phyloP scores from a whole-genome alignment of 139 green algal species.

The Deuterostichococcus epilithicus region DNA sequence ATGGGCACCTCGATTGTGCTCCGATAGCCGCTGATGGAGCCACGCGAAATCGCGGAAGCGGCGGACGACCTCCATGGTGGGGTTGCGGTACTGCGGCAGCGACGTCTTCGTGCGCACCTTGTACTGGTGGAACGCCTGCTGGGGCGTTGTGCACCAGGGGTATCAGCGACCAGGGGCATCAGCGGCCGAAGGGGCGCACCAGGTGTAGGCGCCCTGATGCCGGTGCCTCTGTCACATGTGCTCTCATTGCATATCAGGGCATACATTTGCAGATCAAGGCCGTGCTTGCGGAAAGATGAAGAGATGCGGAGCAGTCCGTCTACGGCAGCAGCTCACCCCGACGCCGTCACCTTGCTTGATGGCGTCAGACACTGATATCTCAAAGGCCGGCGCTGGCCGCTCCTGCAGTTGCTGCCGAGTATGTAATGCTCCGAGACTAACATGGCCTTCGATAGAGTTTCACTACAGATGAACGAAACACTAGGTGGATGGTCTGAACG shows the following conservation, averaged over 20 bases:
- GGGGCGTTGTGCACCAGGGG: background rate
- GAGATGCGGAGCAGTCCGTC: too few species aligned
- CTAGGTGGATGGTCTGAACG: too few species aligned
- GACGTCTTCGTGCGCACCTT: conserved; percentile 52
- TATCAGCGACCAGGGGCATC: too few species aligned
- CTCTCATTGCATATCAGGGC: background rate
- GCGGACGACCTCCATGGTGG: conserved; percentile 69
- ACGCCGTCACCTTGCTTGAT: conserved; percentile 91
- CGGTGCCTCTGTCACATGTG: background rate
- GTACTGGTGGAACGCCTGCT: conserved; percentile 68
- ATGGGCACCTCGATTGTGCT: conserved; percentile 52
- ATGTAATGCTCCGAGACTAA: too few species aligned
- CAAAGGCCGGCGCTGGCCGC: conserved; percentile 33
- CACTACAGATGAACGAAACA: too few species aligned
- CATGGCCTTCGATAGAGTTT: too few species aligned
- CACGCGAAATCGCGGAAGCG: conserved; percentile 91
- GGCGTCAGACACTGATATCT: conserved; percentile 77
- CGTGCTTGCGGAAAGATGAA: too few species aligned
- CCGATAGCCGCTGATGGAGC: conserved; percentile 72
- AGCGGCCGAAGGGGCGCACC: too few species aligned
- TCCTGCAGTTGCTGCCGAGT: conserved; percentile 1
- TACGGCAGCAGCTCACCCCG: conserved; percentile 16
- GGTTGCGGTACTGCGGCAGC: conserved; percentile 35
- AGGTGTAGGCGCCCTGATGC: background rate
- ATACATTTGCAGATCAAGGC: too few species aligned